Evolutionary conservation across 2,329 filamentous ascomycete species (phyloP).

Genomic region (Botryotinia globosa): DNA sequence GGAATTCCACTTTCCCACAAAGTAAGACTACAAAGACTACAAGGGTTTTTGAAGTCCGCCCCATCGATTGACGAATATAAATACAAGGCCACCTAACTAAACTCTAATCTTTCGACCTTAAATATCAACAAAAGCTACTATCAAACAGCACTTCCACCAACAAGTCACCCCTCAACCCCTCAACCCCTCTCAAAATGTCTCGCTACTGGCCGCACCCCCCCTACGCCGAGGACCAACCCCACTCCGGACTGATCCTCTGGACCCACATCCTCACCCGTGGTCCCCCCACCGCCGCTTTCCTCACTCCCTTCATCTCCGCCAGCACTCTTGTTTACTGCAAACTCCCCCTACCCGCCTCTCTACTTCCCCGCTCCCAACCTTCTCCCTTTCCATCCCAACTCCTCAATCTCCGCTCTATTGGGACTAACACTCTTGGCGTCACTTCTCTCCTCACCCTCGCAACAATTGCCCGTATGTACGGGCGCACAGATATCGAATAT

Average conservation of each 20-base stretch:
- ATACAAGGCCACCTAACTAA: background rate
- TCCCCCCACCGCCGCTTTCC: slow-evolving; percentile 51
- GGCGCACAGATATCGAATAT: slow-evolving; percentile 60
- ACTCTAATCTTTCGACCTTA: background rate
- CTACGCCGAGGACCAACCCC: slow-evolving; percentile 63
- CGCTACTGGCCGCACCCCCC: slow-evolving; percentile 49
- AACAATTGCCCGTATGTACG: slow-evolving; percentile 51
- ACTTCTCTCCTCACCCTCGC: slow-evolving; percentile 45
- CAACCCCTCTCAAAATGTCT: slow-evolving; percentile 47
- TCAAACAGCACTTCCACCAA: too few relatives aligned
- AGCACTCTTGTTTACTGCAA: slow-evolving; percentile 25
- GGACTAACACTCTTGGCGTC: slow-evolving; percentile 47
- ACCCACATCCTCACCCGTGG: slow-evolving; percentile 58
- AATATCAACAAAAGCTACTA: background rate
- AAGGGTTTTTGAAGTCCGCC: background rate
- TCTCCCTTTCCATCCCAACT: slow-evolving; percentile 36
- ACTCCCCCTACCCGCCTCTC: slow-evolving; percentile 14
- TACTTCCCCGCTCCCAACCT: background rate
- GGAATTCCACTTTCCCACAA: background rate
- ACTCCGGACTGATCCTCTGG: slow-evolving; percentile 53
- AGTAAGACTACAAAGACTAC: background rate
- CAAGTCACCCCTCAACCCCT: background rate
- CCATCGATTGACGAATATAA: background rate
- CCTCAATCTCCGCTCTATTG: slow-evolving; percentile 45
- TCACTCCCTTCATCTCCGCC: slow-evolving; percentile 45